Conservation (phyloP, 2,329 filamentous ascomycete genomes). For the Xylaria multiplex region DNA sequence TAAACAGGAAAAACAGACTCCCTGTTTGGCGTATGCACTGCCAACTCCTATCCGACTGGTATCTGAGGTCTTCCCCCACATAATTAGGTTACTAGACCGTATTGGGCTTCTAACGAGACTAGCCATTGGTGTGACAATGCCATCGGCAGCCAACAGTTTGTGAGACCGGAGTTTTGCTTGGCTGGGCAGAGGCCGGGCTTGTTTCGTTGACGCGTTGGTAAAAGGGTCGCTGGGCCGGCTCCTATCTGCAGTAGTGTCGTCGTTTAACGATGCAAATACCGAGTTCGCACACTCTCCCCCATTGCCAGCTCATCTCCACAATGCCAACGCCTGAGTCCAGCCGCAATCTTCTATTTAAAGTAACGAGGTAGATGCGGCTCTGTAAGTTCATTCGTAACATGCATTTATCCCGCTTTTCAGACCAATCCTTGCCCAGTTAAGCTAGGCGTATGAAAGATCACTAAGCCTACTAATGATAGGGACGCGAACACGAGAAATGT, state of each 20-base stretch:
- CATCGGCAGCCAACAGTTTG: constrained; percentile 6
- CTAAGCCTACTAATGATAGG: background rate
- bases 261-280: background rate
- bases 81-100: background rate
- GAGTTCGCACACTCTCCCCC: background rate
- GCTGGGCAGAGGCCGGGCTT: too few species aligned
- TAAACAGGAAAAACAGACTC: too few species aligned
- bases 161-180: background rate
- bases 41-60: background rate
- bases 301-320: too few species aligned
- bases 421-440: constrained; percentile 2
- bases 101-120: background rate
- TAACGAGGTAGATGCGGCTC: constrained; percentile 19
- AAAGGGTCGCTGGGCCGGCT: background rate
- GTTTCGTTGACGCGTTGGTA: too few species aligned
- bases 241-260: too few species aligned
- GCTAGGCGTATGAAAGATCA: constrained; percentile 4
- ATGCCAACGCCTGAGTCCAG: constrained; percentile 12
- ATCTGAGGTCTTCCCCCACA: background rate
- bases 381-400: constrained; percentile 19
- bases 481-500: too few species aligned
- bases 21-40: background rate
- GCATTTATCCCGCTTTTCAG: constrained; percentile 14
- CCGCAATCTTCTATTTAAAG: constrained; percentile 29
- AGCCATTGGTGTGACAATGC: constrained; percentile 6